These are phyloP conservation scores for Tricholoma sp. DNA, from an alignment of 768 basidiomycete species.

Conservation along the genomic window DNA sequence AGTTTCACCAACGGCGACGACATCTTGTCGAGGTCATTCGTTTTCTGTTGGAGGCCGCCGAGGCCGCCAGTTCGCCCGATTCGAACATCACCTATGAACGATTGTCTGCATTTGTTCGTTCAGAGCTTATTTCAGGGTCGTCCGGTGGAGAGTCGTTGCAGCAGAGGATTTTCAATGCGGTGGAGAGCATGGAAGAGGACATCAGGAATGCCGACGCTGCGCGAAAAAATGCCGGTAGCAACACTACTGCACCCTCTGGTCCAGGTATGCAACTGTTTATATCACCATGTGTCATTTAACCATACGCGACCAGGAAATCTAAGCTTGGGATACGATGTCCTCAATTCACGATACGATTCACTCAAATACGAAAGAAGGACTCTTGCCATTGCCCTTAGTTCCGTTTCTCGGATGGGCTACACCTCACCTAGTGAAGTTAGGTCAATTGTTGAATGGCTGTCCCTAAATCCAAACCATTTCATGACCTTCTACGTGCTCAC, in stretches of 20 bases:
- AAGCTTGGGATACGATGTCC: constrained; percentile 59
- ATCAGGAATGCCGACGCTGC: constrained; percentile 52
- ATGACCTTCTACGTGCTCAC: constrained; percentile 68
- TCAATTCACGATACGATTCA: constrained; percentile 65
- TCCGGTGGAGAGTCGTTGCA: constrained; percentile 41
- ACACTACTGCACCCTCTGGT: constrained; percentile 50
- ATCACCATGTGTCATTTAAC: background rate
- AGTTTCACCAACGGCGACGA: constrained; percentile 67
- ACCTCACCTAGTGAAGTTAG: constrained; percentile 58
- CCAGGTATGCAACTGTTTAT: constrained; percentile 40
- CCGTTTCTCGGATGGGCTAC: constrained; percentile 59
- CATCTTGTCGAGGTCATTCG: constrained; percentile 67
- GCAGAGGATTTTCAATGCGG: constrained; percentile 53
- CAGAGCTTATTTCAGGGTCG: constrained; percentile 44
- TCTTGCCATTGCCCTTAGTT: constrained; percentile 58
- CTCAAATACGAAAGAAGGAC: constrained; percentile 69
- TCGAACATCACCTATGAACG: constrained; percentile 45
- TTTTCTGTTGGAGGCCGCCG: constrained; percentile 62
- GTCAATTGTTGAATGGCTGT: constrained; percentile 66
- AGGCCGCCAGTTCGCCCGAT: constrained; percentile 38
- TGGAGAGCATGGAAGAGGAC: constrained; percentile 52
- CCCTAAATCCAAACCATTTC: constrained; percentile 57
- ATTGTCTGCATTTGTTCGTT: constrained; percentile 48
- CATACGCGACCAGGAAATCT: constrained; percentile 31
- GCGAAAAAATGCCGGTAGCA: constrained; percentile 58